Conservation (phyloP, 2,329 filamentous ascomycete genomes). For the Nigrospora oryzae region DNA sequence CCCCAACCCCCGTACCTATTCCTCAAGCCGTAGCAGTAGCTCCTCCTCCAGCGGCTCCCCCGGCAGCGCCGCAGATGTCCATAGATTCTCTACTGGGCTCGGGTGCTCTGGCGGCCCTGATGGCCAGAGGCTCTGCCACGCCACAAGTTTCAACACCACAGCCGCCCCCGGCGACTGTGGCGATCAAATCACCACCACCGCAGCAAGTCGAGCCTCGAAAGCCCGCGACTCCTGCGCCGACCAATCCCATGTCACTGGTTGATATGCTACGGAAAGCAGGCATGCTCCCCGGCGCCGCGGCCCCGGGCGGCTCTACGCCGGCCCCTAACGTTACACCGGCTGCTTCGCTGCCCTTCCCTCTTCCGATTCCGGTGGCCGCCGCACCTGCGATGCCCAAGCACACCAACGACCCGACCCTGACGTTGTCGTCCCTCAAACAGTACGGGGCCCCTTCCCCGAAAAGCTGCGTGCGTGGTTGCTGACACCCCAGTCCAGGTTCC, state of each 20-base stretch:
- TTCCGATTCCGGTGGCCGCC: slow-evolving; percentile 23
- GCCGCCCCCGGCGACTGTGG: slow-evolving; percentile 27
- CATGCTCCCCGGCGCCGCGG: slow-evolving; percentile 40
- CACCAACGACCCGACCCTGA: slow-evolving; percentile 49
- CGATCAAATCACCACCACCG: slow-evolving; percentile 42
- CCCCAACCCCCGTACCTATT: slow-evolving; percentile 27
- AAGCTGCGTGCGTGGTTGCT: neutral
- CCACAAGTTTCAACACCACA: slow-evolving; percentile 39
- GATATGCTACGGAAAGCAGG: slow-evolving; percentile 62
- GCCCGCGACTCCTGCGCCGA: slow-evolving; percentile 22
- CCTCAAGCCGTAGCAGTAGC: slow-evolving; percentile 26
- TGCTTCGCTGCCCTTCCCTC: slow-evolving; percentile 20
- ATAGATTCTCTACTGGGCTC: slow-evolving; percentile 52
- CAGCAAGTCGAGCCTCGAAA: slow-evolving; percentile 30
- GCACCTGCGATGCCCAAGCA: slow-evolving; percentile 21
- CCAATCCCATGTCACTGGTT: slow-evolving; percentile 51
- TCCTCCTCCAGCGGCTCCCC: slow-evolving; percentile 22
- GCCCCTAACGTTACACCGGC: slow-evolving; percentile 29
- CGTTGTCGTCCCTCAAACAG: slow-evolving; percentile 64
- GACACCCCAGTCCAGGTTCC: slow-evolving; percentile 43
- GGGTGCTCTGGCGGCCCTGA: slow-evolving; percentile 49
- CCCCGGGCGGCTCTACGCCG: slow-evolving; percentile 17
- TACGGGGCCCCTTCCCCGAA: slow-evolving; percentile 31
- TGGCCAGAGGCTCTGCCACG: slow-evolving; percentile 45
- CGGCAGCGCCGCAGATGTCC: slow-evolving; percentile 31